Percentiles rank a stretch among this genome's conserved stretches.
Conservation (phyloP, 2,329 filamentous ascomycete genomes). For the Hymenoscyphus fructigenus region DNA sequence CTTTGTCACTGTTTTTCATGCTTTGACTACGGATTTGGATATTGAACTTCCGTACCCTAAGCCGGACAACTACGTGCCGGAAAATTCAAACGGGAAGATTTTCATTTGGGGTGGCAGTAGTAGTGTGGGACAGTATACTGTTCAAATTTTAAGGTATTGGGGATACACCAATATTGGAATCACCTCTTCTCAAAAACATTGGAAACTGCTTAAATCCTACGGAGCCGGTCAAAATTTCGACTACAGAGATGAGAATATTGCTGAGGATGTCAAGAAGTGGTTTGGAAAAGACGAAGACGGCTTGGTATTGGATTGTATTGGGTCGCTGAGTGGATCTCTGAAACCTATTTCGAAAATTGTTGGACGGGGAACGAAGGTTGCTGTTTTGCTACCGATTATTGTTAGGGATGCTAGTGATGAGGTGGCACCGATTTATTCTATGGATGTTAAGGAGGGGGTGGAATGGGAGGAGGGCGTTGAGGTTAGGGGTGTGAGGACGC, state of each 20-base stretch:
- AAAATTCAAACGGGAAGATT: constrained; percentile 35
- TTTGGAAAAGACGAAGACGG: not conserved
- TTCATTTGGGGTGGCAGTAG: constrained; percentile 40
- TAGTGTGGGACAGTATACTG: constrained; percentile 36
- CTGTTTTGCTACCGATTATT: constrained; percentile 60
- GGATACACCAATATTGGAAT: constrained; percentile 49
- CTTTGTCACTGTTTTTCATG: constrained; percentile 59
- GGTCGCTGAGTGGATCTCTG: constrained; percentile 47
- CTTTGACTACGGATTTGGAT: constrained; percentile 49
- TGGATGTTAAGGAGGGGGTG: constrained; percentile 48
- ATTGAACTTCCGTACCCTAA: constrained; percentile 56
- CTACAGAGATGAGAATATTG: constrained; percentile 31
- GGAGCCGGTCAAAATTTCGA: constrained; percentile 36
- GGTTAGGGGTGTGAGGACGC: constrained; percentile 53
- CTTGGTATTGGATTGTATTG: constrained; percentile 56
- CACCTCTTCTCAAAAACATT: constrained; percentile 33
- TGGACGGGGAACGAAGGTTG: constrained; percentile 49
- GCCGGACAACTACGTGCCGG: constrained; percentile 13
- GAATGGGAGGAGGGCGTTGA: constrained; percentile 53
- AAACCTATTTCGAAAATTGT: constrained; percentile 51
- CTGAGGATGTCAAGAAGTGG: not conserved
- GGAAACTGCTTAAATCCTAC: constrained; percentile 33
- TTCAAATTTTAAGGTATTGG: constrained; percentile 49
- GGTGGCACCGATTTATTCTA: constrained; percentile 51
- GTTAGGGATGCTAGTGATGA: constrained; percentile 49